A percentile compares a stretch with the other conserved stretches of the same genome.
Evolutionary conservation across 371 early-diverging fungal species (phyloP).

Genomic region (Rhizomucor pusillus): DNA sequence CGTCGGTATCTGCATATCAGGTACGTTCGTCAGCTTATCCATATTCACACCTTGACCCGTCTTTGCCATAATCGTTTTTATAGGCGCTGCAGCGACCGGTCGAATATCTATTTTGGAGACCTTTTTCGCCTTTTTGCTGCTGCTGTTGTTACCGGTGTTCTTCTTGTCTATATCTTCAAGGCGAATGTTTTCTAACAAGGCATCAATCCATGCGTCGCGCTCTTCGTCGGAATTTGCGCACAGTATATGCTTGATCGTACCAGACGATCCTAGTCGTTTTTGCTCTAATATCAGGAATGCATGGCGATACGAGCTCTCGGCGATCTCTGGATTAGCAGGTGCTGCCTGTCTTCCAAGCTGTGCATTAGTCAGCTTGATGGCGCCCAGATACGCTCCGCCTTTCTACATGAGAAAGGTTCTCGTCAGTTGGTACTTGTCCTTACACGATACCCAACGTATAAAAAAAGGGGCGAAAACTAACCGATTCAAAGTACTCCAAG

Average conservation of each 20-base stretch:
- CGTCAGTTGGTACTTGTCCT: no score
- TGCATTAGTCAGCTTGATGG: constrained; percentile 47
- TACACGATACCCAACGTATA: no score
- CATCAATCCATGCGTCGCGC: constrained; percentile 85
- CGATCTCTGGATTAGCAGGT: constrained; percentile 12
- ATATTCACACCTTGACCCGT: not conserved
- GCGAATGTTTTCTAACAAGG: constrained; percentile 48
- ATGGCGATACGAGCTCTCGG: constrained; percentile 59
- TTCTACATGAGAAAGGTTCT: constrained; percentile 27
- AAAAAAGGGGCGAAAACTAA: constrained; percentile 19
- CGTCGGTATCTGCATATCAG: constrained; percentile 3
- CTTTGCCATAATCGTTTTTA: not conserved
- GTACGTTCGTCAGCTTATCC: not conserved
- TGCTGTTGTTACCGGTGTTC: not conserved
- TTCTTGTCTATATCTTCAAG: constrained; percentile 13
- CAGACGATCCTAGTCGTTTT: constrained; percentile 58
- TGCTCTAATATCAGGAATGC: constrained; percentile 79
- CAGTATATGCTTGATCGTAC: constrained; percentile 69
- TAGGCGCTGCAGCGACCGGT: constrained; percentile 10
- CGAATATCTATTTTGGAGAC: not conserved
- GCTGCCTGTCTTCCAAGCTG: constrained; percentile 54
- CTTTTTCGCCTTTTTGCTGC: not conserved
- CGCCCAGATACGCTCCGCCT: constrained; percentile 56
- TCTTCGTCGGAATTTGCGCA: constrained; percentile 87
- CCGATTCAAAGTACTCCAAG: constrained; percentile 71